These are phyloP conservation scores for Podospora pseudoanserina DNA, from an alignment of 495 filamentous ascomycete genomes.

Conservation along the genomic window DNA sequence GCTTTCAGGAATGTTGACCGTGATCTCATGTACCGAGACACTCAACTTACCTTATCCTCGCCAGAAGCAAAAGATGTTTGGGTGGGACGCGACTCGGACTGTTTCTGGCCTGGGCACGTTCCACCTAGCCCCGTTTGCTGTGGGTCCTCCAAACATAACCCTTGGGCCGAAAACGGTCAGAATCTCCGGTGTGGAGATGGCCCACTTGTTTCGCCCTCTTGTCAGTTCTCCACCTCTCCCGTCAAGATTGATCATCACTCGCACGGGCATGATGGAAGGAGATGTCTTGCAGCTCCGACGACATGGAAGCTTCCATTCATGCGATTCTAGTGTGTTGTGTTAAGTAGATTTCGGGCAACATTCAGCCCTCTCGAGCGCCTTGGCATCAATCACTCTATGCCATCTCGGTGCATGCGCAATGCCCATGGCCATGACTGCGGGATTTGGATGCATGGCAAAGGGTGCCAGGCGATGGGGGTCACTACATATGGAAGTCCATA, in stretches of 20 bases:
- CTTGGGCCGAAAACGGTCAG: conserved; percentile 12
- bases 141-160: background rate
- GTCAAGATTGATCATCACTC: background rate
- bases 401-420: background rate
- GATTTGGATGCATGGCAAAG: background rate
- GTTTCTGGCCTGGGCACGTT: background rate
- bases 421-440: conserved; percentile 13
- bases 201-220: background rate
- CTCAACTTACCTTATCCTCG: background rate
- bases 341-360: background rate
- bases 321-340: background rate
- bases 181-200: conserved; percentile 7
- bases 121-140: background rate
- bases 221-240: background rate
- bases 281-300: background rate
- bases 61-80: background rate
- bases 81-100: background rate
- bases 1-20: background rate
- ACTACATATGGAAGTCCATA: background rate
- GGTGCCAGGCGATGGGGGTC: background rate
- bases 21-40: background rate
- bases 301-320: background rate
- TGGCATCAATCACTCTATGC: background rate
- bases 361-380: background rate
- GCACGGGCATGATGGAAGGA: background rate